phyloP scores from a whole-genome alignment of 345 rosid species.

The Euphorbia peplus region DNA sequence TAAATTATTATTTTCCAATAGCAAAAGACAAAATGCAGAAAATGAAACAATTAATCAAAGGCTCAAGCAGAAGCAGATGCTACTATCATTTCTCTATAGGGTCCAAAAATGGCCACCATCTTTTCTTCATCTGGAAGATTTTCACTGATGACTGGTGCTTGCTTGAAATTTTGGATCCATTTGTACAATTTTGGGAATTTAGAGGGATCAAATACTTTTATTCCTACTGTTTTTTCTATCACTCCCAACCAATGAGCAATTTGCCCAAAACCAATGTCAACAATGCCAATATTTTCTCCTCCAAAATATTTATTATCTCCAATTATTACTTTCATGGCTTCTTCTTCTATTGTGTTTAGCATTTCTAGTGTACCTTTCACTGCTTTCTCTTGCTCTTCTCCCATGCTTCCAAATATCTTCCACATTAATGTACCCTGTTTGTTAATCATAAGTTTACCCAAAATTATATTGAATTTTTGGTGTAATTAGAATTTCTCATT shows the following conservation, averaged over 20 bases:
- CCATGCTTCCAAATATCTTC: not conserved
- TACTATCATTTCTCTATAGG: not conserved
- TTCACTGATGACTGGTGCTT: conserved; percentile 9
- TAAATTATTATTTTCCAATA: too few species aligned
- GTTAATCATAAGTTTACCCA: too few species aligned
- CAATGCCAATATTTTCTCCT: conserved; percentile 1
- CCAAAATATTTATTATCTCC: conserved; percentile 14
- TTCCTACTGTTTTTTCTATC: conserved; percentile 3
- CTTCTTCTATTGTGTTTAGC: conserved; percentile 11
- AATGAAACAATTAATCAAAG: too few species aligned
- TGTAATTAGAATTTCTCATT: too few species aligned
- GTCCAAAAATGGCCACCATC: not conserved
- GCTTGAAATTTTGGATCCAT: conserved; percentile 5
- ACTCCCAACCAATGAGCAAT: conserved; percentile 12
- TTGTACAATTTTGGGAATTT: conserved; percentile 13
- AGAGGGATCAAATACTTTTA: conserved; percentile 12
- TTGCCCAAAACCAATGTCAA: conserved; percentile 13
- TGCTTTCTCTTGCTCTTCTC: conserved; percentile 16
- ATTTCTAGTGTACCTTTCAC: conserved; percentile 4
- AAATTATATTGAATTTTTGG: too few species aligned
- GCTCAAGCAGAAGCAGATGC: not conserved
- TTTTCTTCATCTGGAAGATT: conserved; percentile 13
- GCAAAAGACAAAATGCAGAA: too few species aligned
- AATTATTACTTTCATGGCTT: not conserved
- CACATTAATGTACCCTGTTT: not conserved